These are phyloP conservation scores for Saccharomycopsis vini DNA, from an alignment of 805 yeast species.

Conservation along the genomic window DNA sequence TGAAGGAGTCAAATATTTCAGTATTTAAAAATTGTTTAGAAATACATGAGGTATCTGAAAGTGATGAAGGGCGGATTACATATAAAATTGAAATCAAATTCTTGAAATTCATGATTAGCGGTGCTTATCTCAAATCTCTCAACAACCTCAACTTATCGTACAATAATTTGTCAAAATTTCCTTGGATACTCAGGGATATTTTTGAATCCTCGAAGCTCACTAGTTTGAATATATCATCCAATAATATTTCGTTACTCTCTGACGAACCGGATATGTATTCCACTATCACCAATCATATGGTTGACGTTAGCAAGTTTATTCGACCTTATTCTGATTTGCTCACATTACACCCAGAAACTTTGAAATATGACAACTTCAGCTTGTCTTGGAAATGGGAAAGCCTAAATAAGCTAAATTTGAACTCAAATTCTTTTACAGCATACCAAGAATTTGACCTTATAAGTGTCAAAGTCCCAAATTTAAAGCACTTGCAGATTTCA, in stretches of 20 bases:
- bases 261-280: too few relatives aligned
- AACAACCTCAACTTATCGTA: conserved; percentile 32
- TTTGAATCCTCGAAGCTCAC: conserved; percentile 20
- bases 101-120: neutral
- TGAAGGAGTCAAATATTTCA: neutral
- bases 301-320: neutral
- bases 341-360: neutral
- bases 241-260: conserved; percentile 23
- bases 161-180: conserved; percentile 32
- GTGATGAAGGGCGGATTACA: too few relatives aligned
- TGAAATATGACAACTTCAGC: conserved; percentile 2
- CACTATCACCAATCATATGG: neutral
- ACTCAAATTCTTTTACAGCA: conserved; percentile 36
- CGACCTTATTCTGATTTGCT: neutral
- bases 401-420: conserved; percentile 36
- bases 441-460: conserved; percentile 47
- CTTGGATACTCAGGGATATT: conserved; percentile 18
- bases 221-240: conserved; percentile 31
- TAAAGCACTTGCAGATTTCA: conserved; percentile 40
- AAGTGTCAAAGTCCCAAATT: conserved; percentile 29
- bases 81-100: neutral
- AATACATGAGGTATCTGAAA: neutral
- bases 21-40: neutral
- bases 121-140: conserved; percentile 12
- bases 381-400: conserved; percentile 8